Conservation (phyloP, 371 early-diverging fungal genomes). For the Actinomucor elegans region DNA sequence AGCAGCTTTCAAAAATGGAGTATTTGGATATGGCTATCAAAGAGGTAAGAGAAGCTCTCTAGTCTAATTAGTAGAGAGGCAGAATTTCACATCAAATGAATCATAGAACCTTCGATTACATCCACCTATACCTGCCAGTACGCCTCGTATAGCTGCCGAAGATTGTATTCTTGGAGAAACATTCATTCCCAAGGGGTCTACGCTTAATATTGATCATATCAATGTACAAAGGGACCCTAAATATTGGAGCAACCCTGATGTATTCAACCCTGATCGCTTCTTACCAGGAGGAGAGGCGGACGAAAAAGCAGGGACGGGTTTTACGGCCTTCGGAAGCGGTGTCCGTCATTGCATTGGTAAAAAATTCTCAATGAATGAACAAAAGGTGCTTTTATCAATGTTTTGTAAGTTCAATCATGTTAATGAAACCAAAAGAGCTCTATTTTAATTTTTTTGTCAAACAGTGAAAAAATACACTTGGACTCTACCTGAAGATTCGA, state of each 20-base stretch:
- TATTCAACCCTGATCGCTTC: conserved; percentile 33
- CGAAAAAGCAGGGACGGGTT: conserved; percentile 16
- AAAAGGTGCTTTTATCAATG: conserved; percentile 39
- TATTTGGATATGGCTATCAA: conserved; percentile 44
- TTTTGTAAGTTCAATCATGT: conserved; percentile 19
- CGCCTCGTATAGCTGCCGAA: conserved; percentile 27
- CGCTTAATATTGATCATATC: conserved; percentile 37
- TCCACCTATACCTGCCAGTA: conserved; percentile 28
- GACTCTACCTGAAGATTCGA: conserved; percentile 19
- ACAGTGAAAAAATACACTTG: conserved; percentile 26
- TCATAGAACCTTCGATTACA: conserved; percentile 45
- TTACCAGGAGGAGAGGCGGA: not conserved
- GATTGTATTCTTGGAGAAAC: conserved; percentile 35
- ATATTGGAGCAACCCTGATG: conserved; percentile 25
- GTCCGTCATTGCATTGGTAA: conserved; percentile 34
- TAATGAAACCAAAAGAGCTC: too few species aligned
- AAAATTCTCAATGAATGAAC: conserved; percentile 42
- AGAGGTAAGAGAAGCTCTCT: conserved; percentile 9
- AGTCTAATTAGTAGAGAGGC: too few species aligned
- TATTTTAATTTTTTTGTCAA: not conserved
- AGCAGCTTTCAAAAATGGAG: conserved; percentile 38
- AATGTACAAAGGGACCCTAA: conserved; percentile 28
- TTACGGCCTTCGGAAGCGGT: conserved; percentile 33
- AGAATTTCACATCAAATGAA: too few species aligned
- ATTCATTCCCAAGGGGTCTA: conserved; percentile 41